Evolutionary conservation across 2,329 filamentous ascomycete species (phyloP), one percentile per base, ranked within the genome.

Genomic region (Hyphodiscus sp.): DNA sequence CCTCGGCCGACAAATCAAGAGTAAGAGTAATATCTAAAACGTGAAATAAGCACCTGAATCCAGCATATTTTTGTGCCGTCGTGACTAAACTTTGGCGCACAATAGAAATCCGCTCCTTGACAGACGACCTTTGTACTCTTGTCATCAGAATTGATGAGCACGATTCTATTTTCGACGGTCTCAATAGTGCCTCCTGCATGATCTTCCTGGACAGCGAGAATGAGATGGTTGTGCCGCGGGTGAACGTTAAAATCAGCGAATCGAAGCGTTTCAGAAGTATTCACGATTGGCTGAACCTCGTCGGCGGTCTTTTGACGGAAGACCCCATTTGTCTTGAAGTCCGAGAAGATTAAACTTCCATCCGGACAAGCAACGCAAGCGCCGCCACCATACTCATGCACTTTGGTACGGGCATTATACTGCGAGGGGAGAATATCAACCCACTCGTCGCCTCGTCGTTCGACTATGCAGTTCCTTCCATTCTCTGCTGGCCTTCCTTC

Each of bases 381-480:
- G 2, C 71, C 71, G 11, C 77, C 78, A 1, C 78, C 78, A 49
- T 81, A 80, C 56, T 78, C 77, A 55, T 81, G 78, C 16, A 80
- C 73, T 1, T 63, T 69, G 23, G 74, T 76, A 45, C 68, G 64
- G 4, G 71, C 75, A 54, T 70, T 75, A 58, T 74, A 74, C 0
- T 71, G 63, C 2, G 60, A 60, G 0, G 76, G 74, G 11, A 81
- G 66, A 1, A 78, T 62, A 26, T 77, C 71, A 20, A 64, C 67
- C 15, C 62, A 59, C 2, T 65, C 63, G 9, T 67, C 63, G 1
- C 65, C 53, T 11, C 64, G 63, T 26, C 74, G 62, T 60, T 77
- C 71, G 8, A 79, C 67, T 41, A 81, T 75, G 16, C 69, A 69
- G 33, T 62, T 71, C 16, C 73, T 68, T 6, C 76, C 77, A 42